phyloP scores from a whole-genome alignment of 2,329 filamentous ascomycete species.

The Apiospora malaysiana region DNA sequence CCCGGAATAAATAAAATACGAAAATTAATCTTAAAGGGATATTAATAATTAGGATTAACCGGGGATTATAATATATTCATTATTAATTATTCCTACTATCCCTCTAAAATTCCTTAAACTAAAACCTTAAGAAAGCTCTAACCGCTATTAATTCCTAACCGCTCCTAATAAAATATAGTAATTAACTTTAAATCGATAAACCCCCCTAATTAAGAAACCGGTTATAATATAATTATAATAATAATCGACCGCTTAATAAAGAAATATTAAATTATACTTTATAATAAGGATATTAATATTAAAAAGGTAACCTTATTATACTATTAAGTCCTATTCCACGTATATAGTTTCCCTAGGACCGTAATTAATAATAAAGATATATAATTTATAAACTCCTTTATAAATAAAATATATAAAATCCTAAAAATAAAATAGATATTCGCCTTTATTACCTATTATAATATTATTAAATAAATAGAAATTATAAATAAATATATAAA shows the following conservation, averaged over 20 bases:
- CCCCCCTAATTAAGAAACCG: not conserved
- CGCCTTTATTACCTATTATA: too few relatives aligned
- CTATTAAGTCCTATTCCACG: not conserved
- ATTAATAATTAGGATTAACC: not conserved
- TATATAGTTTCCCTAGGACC: not conserved
- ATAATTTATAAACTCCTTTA: too few relatives aligned
- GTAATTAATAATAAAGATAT: conserved; percentile 4
- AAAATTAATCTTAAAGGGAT: not conserved
- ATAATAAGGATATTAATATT: conserved; percentile 20
- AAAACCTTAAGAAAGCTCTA: not conserved
- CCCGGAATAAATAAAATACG: not conserved
- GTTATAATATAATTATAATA: conserved; percentile 15
- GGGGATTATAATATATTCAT: not conserved
- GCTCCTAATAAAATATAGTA: not conserved
- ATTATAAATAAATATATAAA: conserved; percentile 26
- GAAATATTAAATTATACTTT: not conserved
- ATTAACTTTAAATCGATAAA: not conserved
- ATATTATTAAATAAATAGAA: too few relatives aligned
- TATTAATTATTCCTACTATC: not conserved
- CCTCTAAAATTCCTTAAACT: not conserved
- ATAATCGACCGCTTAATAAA: conserved; percentile 8
- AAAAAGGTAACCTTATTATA: conserved; percentile 23
- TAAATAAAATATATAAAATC: too few relatives aligned
- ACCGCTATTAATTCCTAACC: not conserved
- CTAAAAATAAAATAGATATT: too few relatives aligned